Percentiles rank a stretch among this genome's conserved stretches.
Conservation (phyloP, 345 rosid species). For the Trapa bicornis region DNA sequence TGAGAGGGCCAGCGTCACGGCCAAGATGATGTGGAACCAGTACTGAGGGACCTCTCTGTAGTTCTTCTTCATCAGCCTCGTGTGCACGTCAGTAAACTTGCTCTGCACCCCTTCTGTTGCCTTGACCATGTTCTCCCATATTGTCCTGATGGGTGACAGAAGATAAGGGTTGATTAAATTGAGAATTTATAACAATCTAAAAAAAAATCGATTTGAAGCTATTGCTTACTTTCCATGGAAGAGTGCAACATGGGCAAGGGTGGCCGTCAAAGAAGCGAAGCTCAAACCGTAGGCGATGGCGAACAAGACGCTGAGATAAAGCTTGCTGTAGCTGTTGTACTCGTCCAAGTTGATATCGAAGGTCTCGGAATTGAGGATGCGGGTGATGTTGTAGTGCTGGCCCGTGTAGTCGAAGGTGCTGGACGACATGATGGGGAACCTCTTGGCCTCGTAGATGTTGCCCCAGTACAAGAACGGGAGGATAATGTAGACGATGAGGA, state of each 20-base stretch:
- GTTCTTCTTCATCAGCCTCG: slow-evolving; percentile 61
- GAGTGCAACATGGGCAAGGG: slow-evolving; percentile 27
- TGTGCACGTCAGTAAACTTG: slow-evolving; percentile 45
- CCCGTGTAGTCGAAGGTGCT: slow-evolving; percentile 7
- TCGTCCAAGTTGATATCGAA: slow-evolving; percentile 21
- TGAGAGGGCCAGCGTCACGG: slow-evolving; percentile 20
- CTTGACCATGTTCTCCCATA: slow-evolving; percentile 27
- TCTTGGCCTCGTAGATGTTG: slow-evolving; percentile 27
- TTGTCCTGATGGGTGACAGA: slow-evolving; percentile 12
- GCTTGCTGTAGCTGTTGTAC: slow-evolving; percentile 29
- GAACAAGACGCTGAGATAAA: slow-evolving; percentile 25
- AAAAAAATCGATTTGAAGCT: no score
- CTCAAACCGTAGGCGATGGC: slow-evolving; percentile 27
- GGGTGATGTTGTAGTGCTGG: slow-evolving; percentile 16
- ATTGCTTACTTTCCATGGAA: slow-evolving; percentile 29
- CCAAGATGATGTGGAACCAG: slow-evolving; percentile 30
- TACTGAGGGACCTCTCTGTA: slow-evolving; percentile 33
- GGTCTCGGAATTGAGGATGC: slow-evolving; percentile 17
- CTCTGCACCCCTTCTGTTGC: slow-evolving; percentile 15
- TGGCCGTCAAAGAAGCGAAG: slow-evolving; percentile 26
- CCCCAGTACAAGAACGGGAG: slow-evolving; percentile 28
- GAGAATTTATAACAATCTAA: no score
- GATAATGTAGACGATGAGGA: slow-evolving; percentile 14
- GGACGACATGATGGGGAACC: slow-evolving; percentile 35
- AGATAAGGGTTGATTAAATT: no score